Evolutionary conservation across 768 basidiomycete species (phyloP).

Genomic region (Xerocomellus chrysenteron): DNA sequence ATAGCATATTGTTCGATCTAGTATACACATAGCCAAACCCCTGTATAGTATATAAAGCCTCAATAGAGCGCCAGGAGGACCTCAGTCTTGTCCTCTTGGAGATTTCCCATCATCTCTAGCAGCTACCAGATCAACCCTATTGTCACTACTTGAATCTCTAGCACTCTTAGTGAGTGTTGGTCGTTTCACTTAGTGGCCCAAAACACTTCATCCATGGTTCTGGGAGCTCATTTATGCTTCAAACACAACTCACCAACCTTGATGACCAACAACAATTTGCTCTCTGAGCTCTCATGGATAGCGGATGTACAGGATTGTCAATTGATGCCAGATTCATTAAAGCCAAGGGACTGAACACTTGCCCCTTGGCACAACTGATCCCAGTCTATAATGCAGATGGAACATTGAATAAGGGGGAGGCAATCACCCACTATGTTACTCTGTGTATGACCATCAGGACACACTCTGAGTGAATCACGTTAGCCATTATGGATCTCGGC

Average conservation of each 20-base stretch:
- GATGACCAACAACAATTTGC: background rate
- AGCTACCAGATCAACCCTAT: too few species aligned
- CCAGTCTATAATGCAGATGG: background rate
- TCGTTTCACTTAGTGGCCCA: too few species aligned
- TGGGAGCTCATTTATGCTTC: background rate
- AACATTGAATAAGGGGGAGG: slow-evolving; percentile 7
- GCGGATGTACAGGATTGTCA: background rate
- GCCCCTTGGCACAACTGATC: background rate
- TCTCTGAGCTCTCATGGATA: background rate
- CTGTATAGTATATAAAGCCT: too few species aligned
- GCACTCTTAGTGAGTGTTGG: too few species aligned
- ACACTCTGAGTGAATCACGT: background rate
- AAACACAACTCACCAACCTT: background rate
- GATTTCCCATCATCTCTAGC: too few species aligned
- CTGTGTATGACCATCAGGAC: background rate
- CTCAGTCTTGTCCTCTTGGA: too few species aligned
- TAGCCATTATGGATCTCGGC: background rate
- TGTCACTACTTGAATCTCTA: too few species aligned
- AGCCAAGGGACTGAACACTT: background rate
- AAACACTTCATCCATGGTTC: background rate
- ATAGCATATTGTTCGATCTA: too few species aligned
- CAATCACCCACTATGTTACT: slow-evolving; percentile 9
- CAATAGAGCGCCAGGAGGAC: too few species aligned
- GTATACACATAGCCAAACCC: too few species aligned
- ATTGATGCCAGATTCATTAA: background rate